Conservation (phyloP, 768 basidiomycete species). For the Melanogaster broomeanus region DNA sequence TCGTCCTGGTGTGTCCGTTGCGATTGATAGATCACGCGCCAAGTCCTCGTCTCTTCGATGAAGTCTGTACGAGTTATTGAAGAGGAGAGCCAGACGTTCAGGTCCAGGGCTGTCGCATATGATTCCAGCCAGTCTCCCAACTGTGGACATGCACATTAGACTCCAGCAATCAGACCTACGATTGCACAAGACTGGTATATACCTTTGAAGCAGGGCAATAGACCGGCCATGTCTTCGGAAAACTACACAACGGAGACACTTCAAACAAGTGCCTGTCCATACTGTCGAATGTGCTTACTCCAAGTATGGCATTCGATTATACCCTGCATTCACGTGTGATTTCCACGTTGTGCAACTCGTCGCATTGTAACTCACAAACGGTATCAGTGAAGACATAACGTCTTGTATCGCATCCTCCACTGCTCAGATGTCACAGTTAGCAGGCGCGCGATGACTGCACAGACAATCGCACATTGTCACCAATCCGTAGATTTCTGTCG, state of each 20-base stretch:
- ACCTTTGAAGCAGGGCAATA: conserved; percentile 54
- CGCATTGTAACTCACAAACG: conserved; percentile 40
- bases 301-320: conserved; percentile 55
- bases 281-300: conserved; percentile 36
- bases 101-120: conserved; percentile 57
- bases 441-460: background rate
- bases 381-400: conserved; percentile 55
- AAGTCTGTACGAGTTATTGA: conserved; percentile 37
- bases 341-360: conserved; percentile 1
- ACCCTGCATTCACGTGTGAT: conserved; percentile 36
- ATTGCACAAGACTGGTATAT: background rate
- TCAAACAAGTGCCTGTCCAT: background rate
- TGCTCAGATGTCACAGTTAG: conserved; percentile 12
- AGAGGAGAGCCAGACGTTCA: conserved; percentile 61
- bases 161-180: background rate
- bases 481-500: conserved; percentile 50
- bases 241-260: conserved; percentile 33
- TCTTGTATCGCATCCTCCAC: conserved; percentile 60
- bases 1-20: conserved; percentile 32
- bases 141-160: conserved; percentile 30
- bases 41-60: conserved; percentile 37
- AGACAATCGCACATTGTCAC: conserved; percentile 40
- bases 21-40: conserved; percentile 44
- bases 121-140: conserved; percentile 65
- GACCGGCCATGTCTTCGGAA: conserved; percentile 54